A percentile compares a stretch with the other conserved stretches of the same genome.
Evolutionary conservation across 495 filamentous ascomycete species (phyloP).

Genomic region (Penicillium steckii): DNA sequence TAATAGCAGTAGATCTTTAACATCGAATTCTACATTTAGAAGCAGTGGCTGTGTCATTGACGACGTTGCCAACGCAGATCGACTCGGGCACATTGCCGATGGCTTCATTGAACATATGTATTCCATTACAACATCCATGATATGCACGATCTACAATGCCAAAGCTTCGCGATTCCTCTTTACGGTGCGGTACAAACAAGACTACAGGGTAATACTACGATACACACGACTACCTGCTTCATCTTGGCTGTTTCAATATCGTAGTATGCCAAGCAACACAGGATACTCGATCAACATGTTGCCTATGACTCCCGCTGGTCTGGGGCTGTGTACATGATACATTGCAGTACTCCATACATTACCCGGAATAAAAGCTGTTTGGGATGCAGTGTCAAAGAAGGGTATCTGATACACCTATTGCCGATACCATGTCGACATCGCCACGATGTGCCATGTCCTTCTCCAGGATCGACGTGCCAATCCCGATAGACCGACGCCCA

Average conservation of each 20-base stretch:
- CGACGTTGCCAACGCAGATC: not conserved
- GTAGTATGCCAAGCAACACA: slow-evolving; percentile 11
- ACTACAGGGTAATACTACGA: not conserved
- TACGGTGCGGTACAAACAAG: not conserved
- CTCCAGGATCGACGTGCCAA: slow-evolving; percentile 2
- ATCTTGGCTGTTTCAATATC: slow-evolving; percentile 6
- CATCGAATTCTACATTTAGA: not conserved
- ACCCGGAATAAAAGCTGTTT: too few relatives aligned
- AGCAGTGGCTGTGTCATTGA: slow-evolving; percentile 1
- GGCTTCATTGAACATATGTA: not conserved
- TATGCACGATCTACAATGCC: not conserved
- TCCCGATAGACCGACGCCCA: slow-evolving; percentile 5
- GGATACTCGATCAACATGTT: slow-evolving; percentile 6
- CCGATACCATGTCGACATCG: not conserved
- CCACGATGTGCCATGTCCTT: slow-evolving; percentile 2
- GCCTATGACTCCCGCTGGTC: not conserved
- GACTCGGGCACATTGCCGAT: not conserved
- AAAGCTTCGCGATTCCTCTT: slow-evolving; percentile 1
- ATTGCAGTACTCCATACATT: too few relatives aligned
- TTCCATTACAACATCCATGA: too few relatives aligned
- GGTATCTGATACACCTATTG: not conserved
- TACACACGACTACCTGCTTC: not conserved
- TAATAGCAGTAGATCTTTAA: not conserved
- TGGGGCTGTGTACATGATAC: not conserved
- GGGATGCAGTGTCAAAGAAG: too few relatives aligned